Percentiles rank a stretch among this genome's conserved stretches.
Conservation (phyloP, 805 yeast genomes). For the Yarrowia hollandica region DNA sequence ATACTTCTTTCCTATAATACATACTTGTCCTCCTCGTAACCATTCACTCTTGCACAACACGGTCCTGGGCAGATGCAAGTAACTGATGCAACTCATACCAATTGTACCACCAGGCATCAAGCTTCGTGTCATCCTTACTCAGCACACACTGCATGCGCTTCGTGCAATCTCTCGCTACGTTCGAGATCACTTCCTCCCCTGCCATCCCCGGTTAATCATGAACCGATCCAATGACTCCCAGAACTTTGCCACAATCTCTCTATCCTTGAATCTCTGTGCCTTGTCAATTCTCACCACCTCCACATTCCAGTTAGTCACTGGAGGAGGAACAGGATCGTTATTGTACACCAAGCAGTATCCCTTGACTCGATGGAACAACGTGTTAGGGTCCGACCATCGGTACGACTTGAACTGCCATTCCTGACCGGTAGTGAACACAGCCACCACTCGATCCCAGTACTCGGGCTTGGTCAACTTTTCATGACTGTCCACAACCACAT, state of each 20-base stretch:
- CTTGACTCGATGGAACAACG: slow-evolving; percentile 75
- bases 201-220: slow-evolving; percentile 66
- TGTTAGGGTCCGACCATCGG: slow-evolving; percentile 77
- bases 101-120: no score
- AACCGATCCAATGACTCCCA: slow-evolving; percentile 83
- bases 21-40: not conserved
- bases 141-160: not conserved
- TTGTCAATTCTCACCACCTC: slow-evolving; percentile 75
- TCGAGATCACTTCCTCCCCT: slow-evolving; percentile 18
- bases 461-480: slow-evolving; percentile 89
- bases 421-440: slow-evolving; percentile 95
- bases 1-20: slow-evolving; percentile 19
- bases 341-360: slow-evolving; percentile 78
- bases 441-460: slow-evolving; percentile 96
- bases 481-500: slow-evolving; percentile 83
- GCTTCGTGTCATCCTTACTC: no score
- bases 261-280: slow-evolving; percentile 79
- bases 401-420: slow-evolving; percentile 93
- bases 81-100: no score
- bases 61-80: no score
- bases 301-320: slow-evolving; percentile 86
- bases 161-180: no score
- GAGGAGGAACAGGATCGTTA: slow-evolving; percentile 76
- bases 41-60: no score
- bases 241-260: slow-evolving; percentile 77